Evolutionary conservation across 768 basidiomycete genomes (phyloP), one percentile per base, ranked within the genome.

Genomic region (Lactarius indigo): DNA sequence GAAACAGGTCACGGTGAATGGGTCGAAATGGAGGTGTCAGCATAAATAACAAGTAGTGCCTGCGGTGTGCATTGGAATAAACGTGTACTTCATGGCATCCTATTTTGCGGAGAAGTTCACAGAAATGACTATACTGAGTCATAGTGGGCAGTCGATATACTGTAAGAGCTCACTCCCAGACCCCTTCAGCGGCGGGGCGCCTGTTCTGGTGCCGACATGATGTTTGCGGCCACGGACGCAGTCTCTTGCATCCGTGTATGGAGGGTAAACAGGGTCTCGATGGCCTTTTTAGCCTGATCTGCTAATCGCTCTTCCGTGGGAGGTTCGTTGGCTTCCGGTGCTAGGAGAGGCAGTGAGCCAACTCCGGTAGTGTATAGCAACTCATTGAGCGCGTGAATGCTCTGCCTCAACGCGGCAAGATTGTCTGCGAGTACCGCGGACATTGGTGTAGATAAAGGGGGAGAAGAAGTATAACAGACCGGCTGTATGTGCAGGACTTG

Each of bases 281-380:
- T 63, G 33, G 68, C 68, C 62, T 68, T 69, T 30, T 68, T 69
- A 5, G 68, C 62, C 35, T 68, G 66, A 1, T 68, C 62, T 26
- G 59, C 66, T 8, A 69, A 33, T 55, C 68, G 65, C 54, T 68
- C 68, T 44, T 69, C 68, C 23, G 68, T 63, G 37, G 63, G 63
- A 39, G 68, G 28, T 17, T 47, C 54, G 9, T 44, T 63, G 12
- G 54, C 44, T 20, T 64, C 68, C 37, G 57, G 62, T 5, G 68
- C 44, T 8, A 69, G 44, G 52, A 69, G 66, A 61, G 68, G 68
- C 18, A 69, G 66, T 42, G 68, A 68, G 1, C 68, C 68, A 6
- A 69, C 68, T 23, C 68, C 68, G 1, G 66, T 63, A 28, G 56
- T 69, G 33, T 59, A 55, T 6, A 69, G 44, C 2, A 61, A 18